These are phyloP conservation scores for Achaetomium macrosporum DNA, from an alignment of 2,329 filamentous ascomycete species.

Conservation along the genomic window DNA sequence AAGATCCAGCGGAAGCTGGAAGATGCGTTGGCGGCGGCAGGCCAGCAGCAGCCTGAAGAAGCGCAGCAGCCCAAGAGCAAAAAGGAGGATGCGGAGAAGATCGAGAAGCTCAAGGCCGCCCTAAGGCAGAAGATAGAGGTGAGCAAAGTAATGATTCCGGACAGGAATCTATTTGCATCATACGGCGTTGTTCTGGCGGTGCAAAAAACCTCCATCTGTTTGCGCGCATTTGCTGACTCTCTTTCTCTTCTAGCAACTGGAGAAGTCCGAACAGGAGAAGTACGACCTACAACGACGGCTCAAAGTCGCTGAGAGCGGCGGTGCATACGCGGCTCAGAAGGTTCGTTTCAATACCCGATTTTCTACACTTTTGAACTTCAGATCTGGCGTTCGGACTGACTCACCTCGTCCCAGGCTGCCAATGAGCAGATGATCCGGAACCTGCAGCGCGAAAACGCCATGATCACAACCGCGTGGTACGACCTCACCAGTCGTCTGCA, in stretches of 20 bases:
- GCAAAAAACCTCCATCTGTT: not conserved
- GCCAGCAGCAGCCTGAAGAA: slow-evolving; percentile 25
- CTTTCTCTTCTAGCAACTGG: slow-evolving; percentile 45
- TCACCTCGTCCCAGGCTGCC: slow-evolving; percentile 35
- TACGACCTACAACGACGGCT: slow-evolving; percentile 50
- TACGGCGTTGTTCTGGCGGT: not conserved
- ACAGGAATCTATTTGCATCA: slow-evolving; percentile 16
- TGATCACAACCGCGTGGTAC: slow-evolving; percentile 83
- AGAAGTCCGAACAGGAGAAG: slow-evolving; percentile 51
- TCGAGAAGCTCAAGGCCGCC: slow-evolving; percentile 51
- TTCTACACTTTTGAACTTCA: not conserved
- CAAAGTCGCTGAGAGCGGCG: slow-evolving; percentile 47
- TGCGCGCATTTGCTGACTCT: not conserved
- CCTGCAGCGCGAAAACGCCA: slow-evolving; percentile 68
- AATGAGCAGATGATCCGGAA: slow-evolving; percentile 56
- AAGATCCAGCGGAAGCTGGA: slow-evolving; percentile 51
- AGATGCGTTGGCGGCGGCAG: slow-evolving; percentile 32
- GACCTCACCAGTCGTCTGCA: slow-evolving; percentile 72
- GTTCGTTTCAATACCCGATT: slow-evolving; percentile 34
- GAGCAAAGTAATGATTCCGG: slow-evolving; percentile 37
- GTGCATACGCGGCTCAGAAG: slow-evolving; percentile 46
- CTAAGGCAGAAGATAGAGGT: slow-evolving; percentile 56
- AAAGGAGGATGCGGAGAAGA: slow-evolving; percentile 41
- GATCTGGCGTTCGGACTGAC: not conserved
- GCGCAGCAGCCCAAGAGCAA: slow-evolving; percentile 35